These are phyloP conservation scores for Ilyonectria sp. DNA, from an alignment of 2,329 filamentous ascomycete genomes.

Conservation along the genomic window DNA sequence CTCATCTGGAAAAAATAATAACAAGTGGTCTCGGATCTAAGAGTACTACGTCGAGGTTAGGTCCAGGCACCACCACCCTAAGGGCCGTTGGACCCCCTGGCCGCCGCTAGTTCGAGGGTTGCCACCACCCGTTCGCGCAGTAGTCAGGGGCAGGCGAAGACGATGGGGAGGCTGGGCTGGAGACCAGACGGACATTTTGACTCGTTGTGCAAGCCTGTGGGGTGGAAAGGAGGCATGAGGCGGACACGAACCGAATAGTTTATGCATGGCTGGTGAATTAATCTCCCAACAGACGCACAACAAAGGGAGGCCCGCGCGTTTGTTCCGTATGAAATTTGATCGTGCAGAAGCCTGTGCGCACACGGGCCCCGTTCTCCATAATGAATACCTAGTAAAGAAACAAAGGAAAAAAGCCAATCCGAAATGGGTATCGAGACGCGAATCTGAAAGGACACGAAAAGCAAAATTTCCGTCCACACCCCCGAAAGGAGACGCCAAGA, in stretches of 20 bases:
- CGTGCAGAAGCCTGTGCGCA: constrained; percentile 40
- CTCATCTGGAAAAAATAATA: constrained; percentile 17
- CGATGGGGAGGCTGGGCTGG: constrained; percentile 1
- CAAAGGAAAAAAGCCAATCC: constrained; percentile 18
- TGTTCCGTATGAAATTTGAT: constrained; percentile 27
- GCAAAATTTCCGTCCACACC: constrained; percentile 29
- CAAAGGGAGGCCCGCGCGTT: constrained; percentile 42
- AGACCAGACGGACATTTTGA: neutral
- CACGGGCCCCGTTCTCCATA: constrained; percentile 13
- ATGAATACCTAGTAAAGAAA: constrained; percentile 16
- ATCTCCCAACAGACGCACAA: constrained; percentile 49
- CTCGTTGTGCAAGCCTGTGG: constrained; percentile 30
- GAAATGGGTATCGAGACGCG: constrained; percentile 16
- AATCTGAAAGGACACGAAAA: constrained; percentile 15
- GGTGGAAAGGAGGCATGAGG: constrained; percentile 14
- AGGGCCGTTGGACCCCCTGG: constrained; percentile 41
- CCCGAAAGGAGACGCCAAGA: constrained; percentile 14
- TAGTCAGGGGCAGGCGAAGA: constrained; percentile 45
- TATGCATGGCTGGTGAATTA: constrained; percentile 45
- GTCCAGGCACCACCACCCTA: constrained; percentile 32
- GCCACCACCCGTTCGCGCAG: constrained; percentile 43
- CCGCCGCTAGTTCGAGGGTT: constrained; percentile 45
- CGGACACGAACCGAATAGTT: constrained; percentile 24
- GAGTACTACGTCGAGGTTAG: constrained; percentile 20
- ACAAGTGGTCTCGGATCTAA: neutral